Evolutionary conservation across 192 early-diverging fungal species (phyloP), one percentile per base, ranked within the genome.

Genomic region (Entomortierella chlamydospora): DNA sequence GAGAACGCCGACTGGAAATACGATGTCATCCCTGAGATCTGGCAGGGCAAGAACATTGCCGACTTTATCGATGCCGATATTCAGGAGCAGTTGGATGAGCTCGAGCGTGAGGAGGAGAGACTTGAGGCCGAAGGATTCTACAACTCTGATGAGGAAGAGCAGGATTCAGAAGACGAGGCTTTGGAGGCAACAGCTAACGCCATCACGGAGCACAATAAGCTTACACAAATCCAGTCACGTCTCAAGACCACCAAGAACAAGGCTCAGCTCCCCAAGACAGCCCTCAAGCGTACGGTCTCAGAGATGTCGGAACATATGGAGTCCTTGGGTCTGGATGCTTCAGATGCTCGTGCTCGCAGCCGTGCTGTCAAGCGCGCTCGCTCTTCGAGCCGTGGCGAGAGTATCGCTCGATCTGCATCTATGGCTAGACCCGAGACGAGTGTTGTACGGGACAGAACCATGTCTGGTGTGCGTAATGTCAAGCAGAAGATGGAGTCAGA

Each of bases 41-140:
- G 96, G 91, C 91, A 99, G 73, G 97, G 97, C 73, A 94, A 96
- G 87, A 99, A 99, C 85, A 89, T 99, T 37, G 95, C 95, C 23
- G 98, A 99, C 87, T 99, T 99, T 83, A 86, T 99, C 79, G 98
- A 99, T 86, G 87, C 97, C 31, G 96, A 99, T 6, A 99, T 99
- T 82, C 96, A 96, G 72, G 95, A 96, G 82, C 93, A 93, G 73
- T 84, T 99, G 68, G 96, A 95, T 26, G 96, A 92, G 66, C 88
- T 99, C 37, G 97, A 99, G 82, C 90, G 92, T 68, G 98, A 99
- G 83, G 98, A 99, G 86, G 97, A 98, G 85, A 86, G 91, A 55
- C 85, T 99, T 28, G 92, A 89, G n/a, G 91, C 93, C 45, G 94
- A 98, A 83, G 97, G 97, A 30, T 92, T 95, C 83, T 99, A 99